These are phyloP conservation scores for Nicotiana attenuata DNA, from an alignment of 257 asterid genomes.

Conservation along the genomic window DNA sequence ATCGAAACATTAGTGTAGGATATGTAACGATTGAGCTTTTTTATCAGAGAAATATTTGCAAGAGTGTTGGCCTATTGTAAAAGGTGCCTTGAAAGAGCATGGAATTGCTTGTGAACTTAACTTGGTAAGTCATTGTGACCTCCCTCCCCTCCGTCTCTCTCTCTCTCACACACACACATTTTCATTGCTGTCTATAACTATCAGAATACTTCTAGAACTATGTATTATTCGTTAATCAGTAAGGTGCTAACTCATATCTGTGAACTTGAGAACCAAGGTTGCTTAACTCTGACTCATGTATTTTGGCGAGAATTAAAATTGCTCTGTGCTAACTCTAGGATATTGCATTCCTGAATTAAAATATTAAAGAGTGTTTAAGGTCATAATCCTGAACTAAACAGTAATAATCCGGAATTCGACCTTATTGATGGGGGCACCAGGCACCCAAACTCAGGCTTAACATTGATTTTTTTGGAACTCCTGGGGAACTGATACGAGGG, in stretches of 20 bases:
- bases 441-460: background rate
- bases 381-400: background rate
- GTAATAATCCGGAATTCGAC: background rate
- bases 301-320: background rate
- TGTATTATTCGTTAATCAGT: background rate
- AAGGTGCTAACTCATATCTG: background rate
- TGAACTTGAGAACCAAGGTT: background rate
- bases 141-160: background rate
- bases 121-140: slow-evolving; percentile 45
- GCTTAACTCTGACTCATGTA: background rate
- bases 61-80: slow-evolving; percentile 80
- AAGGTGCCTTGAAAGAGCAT: slow-evolving; percentile 67
- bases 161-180: background rate
- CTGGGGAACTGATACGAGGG: background rate
- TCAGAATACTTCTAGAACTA: background rate
- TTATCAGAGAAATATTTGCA: slow-evolving; percentile 74
- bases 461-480: background rate
- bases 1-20: background rate
- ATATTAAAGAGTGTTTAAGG: background rate
- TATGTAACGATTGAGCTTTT: background rate
- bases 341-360: background rate
- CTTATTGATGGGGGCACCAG: background rate
- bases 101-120: slow-evolving; percentile 63
- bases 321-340: background rate
- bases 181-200: background rate